Conservation (phyloP, 1,284 basidiomycete species). For the Coniferiporia sulphurascens region DNA sequence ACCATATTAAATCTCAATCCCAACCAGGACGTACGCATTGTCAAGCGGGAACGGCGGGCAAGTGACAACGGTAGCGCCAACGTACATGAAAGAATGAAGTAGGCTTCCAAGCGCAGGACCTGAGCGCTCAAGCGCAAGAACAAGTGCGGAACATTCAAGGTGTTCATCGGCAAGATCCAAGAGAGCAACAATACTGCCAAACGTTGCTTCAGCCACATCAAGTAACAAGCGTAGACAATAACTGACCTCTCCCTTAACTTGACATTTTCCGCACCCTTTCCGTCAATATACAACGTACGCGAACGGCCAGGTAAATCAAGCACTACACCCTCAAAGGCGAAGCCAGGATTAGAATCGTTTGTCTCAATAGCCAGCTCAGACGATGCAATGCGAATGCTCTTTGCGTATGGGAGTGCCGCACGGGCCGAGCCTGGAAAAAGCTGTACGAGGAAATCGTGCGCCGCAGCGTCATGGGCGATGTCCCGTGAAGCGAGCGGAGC, state of each 20-base stretch:
- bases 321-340: conserved; percentile 70
- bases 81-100: conserved; percentile 79
- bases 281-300: conserved; percentile 76
- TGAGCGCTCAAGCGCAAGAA: conserved; percentile 66
- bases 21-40: conserved; percentile 67
- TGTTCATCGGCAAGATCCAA: conserved; percentile 78
- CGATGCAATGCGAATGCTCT: conserved; percentile 65
- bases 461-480: conserved; percentile 32
- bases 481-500: conserved; percentile 18
- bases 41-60: conserved; percentile 65
- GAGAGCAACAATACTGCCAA: conserved; percentile 68
- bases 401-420: conserved; percentile 59
- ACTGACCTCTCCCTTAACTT: conserved; percentile 72
- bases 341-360: conserved; percentile 1
- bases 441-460: conserved; percentile 69
- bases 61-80: conserved; percentile 72
- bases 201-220: background rate
- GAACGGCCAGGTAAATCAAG: conserved; percentile 64
- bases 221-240: conserved; percentile 1
- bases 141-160: conserved; percentile 67
- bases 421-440: conserved; percentile 66
- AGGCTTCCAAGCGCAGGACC: conserved; percentile 54
- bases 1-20: conserved; percentile 57
- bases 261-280: conserved; percentile 71
- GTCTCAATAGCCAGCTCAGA: conserved; percentile 47